Percentiles rank a stretch among this genome's conserved stretches.
Evolutionary conservation across 139 green algal species (phyloP).

Genomic region (Closterium sp.): DNA sequence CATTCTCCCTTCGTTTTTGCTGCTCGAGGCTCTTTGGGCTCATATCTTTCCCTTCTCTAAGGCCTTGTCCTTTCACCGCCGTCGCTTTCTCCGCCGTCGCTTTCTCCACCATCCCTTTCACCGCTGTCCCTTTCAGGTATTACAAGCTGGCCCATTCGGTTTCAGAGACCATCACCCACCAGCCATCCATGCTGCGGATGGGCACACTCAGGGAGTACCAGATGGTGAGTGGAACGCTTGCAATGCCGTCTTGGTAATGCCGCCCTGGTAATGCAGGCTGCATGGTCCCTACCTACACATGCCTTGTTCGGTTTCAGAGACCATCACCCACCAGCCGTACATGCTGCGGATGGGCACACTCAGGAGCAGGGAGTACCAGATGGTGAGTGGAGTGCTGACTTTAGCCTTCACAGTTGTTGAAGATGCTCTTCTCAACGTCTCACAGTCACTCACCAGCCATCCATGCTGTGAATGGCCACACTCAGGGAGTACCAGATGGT

Average conservation of each 20-base stretch:
- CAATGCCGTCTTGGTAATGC: too few species aligned
- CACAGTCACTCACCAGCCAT: too few species aligned
- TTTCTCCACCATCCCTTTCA: neutral
- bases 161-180: slow-evolving; percentile 65
- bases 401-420: too few species aligned
- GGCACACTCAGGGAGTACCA: slow-evolving; percentile 89
- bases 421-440: too few species aligned
- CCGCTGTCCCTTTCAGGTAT: slow-evolving; percentile 53
- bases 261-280: too few species aligned
- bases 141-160: slow-evolving; percentile 69
- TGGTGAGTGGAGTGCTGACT: too few species aligned
- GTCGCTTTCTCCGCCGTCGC: neutral
- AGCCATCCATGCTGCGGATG: slow-evolving; percentile 74
- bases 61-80: neutral
- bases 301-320: slow-evolving; percentile 63
- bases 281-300: too few species aligned
- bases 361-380: slow-evolving; percentile 53
- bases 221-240: slow-evolving; percentile 47
- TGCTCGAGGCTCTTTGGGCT: neutral
- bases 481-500: neutral
- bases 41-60: neutral
- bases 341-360: slow-evolving; percentile 76
- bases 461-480: too few species aligned
- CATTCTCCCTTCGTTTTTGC: neutral
- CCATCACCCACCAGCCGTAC: slow-evolving; percentile 67